Evolutionary conservation across 2,329 filamentous ascomycete genomes (phyloP), one percentile per base, ranked within the genome.

Genomic region (Sphaceloma murrayae): DNA sequence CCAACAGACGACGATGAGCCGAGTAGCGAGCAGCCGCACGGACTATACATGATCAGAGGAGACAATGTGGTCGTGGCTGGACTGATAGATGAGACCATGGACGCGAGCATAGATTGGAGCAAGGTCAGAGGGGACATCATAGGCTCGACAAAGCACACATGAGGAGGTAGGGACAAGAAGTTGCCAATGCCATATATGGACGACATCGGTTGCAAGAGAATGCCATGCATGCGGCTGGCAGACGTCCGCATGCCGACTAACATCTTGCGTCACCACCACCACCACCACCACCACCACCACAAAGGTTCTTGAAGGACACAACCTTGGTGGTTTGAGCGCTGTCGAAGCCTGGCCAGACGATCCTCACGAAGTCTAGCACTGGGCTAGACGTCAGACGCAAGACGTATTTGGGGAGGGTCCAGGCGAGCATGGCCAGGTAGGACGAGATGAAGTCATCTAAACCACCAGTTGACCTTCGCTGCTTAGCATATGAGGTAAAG

Each of bases 41-140:
- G 91, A 1, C 67, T 96, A 4, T 96, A 95, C 62, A 74, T 98
- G 47, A 84, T 98, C 46, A 77, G 91, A 48, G 91, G 91, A 43
- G 91, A 98, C 62, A 95, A 93, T 58, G 89, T 98, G 36, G 88
- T 87, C 50, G 73, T 93, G 11, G 84, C 91, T 47, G 91, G 91
- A 2, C 69, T 93, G 46, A 80, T 98, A 22, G 87, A 98, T 62
- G 88, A 94, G 64, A 75, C 83, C 54, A 69, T 96, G 48, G 91
- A 98, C 65, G 75, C 73, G 29, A 87, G 82, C 55, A 96, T 98
- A 59, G 81, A 95, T 66, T 98, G 91, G 91, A 73, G 74, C 14
- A 80, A 93, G 62, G 91, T 98, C 29, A 82, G 83, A 60, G 89
- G 89, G 3, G 78, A 80, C 48, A 78, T 82, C 21, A 82, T 96